These are phyloP conservation scores for Silene conica DNA, from an alignment of 148 eudicot species.

Conservation along the genomic window DNA sequence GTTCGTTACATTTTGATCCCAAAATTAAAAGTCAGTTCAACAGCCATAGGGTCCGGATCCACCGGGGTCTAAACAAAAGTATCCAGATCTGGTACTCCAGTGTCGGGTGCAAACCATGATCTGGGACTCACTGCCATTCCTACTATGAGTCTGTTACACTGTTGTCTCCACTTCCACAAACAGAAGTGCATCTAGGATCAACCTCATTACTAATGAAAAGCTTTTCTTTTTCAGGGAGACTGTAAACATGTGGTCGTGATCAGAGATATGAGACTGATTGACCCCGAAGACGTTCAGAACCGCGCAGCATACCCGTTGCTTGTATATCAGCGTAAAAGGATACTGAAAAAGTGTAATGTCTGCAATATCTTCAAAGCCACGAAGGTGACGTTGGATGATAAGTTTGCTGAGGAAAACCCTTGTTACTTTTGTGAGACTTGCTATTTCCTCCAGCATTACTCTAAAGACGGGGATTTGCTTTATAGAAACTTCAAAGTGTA, in stretches of 20 bases:
- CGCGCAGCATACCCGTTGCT: constrained; percentile 68
- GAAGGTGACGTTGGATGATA: constrained; percentile 72
- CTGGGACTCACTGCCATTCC: background rate
- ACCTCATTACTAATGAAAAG: background rate
- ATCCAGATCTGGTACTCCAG: background rate
- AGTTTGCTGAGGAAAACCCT: constrained; percentile 58
- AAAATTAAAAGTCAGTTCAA: background rate
- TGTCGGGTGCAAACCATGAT: background rate
- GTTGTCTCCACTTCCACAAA: background rate
- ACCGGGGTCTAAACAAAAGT: background rate
- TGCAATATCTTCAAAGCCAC: constrained; percentile 67
- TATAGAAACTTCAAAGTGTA: constrained; percentile 25
- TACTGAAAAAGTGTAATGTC: constrained; percentile 56
- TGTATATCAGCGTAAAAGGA: constrained; percentile 40
- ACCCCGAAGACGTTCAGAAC: constrained; percentile 74
- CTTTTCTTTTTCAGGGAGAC: constrained; percentile 55
- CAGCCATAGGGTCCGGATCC: background rate
- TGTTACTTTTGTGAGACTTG: constrained; percentile 55
- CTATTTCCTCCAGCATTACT: constrained; percentile 36
- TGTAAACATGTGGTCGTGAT: constrained; percentile 79
- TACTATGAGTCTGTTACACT: background rate
- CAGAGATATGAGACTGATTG: constrained; percentile 85
- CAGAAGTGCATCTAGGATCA: background rate
- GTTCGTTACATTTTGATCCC: too few species aligned
- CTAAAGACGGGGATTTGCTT: constrained; percentile 21